Conservation (phyloP, 129 eudicot genomes). For the Chrysanthemum seticuspe region DNA sequence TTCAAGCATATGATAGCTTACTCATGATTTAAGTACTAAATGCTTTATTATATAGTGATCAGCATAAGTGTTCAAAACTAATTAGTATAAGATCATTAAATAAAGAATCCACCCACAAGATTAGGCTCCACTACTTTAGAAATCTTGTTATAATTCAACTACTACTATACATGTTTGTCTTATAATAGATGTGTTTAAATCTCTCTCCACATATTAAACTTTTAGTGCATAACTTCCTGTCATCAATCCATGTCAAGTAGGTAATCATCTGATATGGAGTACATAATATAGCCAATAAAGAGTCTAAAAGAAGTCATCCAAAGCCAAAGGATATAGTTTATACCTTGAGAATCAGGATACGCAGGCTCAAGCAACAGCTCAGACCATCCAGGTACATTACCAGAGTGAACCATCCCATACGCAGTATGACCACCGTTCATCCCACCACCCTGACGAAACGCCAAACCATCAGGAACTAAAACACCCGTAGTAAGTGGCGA, state of each 20-base stretch:
- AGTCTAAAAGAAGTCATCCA: neutral
- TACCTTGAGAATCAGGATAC: conserved; percentile 64
- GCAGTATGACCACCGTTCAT: conserved; percentile 21
- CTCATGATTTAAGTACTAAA: too few species aligned
- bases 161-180: neutral
- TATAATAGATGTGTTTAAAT: neutral
- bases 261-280: neutral
- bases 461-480: conserved; percentile 54
- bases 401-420: conserved; percentile 29
- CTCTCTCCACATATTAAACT: conserved; percentile 2
- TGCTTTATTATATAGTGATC: neutral
- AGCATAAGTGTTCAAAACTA: neutral
- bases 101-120: neutral
- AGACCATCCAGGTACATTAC: conserved; percentile 37
- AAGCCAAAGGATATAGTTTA: neutral
- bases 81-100: neutral
- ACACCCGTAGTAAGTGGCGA: conserved; percentile 80
- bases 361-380: conserved; percentile 55
- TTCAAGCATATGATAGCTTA: too few species aligned
- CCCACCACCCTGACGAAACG: conserved; percentile 41
- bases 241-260: conserved; percentile 11
- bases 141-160: neutral
- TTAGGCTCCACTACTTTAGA: neutral
- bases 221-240: neutral
- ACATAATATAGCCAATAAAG: neutral